Evolutionary conservation across 129 eudicot genomes (phyloP).

Genomic region (Sambucus nigra): DNA sequence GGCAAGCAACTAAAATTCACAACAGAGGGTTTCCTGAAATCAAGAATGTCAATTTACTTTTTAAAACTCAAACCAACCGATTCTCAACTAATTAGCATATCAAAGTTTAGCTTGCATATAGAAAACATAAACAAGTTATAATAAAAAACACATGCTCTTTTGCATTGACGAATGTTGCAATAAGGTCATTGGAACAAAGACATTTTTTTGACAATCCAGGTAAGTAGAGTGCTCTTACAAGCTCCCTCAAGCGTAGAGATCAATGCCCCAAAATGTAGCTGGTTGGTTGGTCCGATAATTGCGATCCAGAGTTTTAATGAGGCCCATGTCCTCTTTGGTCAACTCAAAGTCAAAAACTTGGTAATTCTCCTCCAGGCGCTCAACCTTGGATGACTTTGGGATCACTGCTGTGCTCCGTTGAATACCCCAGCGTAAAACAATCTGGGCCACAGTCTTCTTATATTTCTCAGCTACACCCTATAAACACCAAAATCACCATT

Average conservation of each 20-base stretch:
- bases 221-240: no score
- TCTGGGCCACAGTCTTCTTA: conserved; percentile 67
- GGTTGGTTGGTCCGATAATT: conserved; percentile 74
- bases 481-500: not conserved
- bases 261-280: conserved; percentile 76
- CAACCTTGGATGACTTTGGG: conserved; percentile 75
- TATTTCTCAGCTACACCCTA: conserved; percentile 73
- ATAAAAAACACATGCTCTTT: no score
- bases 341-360: conserved; percentile 72
- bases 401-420: conserved; percentile 72
- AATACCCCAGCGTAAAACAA: conserved; percentile 89
- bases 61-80: no score
- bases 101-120: no score
- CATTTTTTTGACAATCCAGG: no score
- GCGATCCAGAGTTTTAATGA: conserved; percentile 53
- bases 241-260: conserved; percentile 48
- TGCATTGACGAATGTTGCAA: no score
- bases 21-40: no score
- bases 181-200: no score
- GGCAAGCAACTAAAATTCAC: no score
- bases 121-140: no score
- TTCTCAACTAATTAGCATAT: no score
- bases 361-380: conserved; percentile 63
- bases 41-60: no score
- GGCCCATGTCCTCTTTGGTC: conserved; percentile 70